These are phyloP conservation scores for Alternaria brassicae DNA, from an alignment of 2,329 filamentous ascomycete genomes.

Conservation along the genomic window DNA sequence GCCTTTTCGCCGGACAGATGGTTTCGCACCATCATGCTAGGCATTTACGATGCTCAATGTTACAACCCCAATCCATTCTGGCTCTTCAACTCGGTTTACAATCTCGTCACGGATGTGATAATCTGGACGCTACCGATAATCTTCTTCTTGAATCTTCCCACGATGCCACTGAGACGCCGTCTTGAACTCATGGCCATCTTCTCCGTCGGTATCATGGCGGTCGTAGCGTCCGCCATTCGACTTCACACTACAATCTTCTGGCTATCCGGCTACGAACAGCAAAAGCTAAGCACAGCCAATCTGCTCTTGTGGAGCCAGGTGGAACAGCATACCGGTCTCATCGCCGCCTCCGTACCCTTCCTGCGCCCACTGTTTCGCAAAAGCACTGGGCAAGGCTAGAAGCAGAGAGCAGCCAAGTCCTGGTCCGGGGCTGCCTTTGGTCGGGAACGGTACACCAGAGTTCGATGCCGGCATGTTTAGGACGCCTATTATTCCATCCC, in stretches of 20 bases:
- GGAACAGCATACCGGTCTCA: constrained; percentile 42
- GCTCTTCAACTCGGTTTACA: constrained; percentile 50
- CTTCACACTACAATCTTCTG: constrained; percentile 38
- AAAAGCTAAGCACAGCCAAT: constrained; percentile 25
- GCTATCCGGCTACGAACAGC: constrained; percentile 27
- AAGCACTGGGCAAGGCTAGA: constrained; percentile 12
- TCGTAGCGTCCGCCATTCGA: constrained; percentile 41
- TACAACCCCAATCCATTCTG: constrained; percentile 38
- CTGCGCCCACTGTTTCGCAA: constrained; percentile 36
- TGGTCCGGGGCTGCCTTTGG: constrained; percentile 19
- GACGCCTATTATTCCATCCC: constrained; percentile 36
- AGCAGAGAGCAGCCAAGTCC: constrained; percentile 22
- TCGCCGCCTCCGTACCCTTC: constrained; percentile 44
- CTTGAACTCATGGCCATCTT: constrained; percentile 55
- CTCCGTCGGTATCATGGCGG: constrained; percentile 41
- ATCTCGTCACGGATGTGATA: constrained; percentile 51
- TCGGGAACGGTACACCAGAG: constrained; percentile 15
- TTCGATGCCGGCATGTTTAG: constrained; percentile 15
- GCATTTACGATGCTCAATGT: constrained; percentile 28
- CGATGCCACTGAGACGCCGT: constrained; percentile 56
- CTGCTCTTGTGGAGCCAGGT: constrained; percentile 44
- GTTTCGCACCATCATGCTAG: constrained; percentile 21
- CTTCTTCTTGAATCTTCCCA: constrained; percentile 54
- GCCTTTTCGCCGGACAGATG: constrained; percentile 38
- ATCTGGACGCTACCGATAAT: constrained; percentile 55